phyloP scores from a whole-genome alignment of 805 yeast species.

The Yarrowia phangngaensis region DNA sequence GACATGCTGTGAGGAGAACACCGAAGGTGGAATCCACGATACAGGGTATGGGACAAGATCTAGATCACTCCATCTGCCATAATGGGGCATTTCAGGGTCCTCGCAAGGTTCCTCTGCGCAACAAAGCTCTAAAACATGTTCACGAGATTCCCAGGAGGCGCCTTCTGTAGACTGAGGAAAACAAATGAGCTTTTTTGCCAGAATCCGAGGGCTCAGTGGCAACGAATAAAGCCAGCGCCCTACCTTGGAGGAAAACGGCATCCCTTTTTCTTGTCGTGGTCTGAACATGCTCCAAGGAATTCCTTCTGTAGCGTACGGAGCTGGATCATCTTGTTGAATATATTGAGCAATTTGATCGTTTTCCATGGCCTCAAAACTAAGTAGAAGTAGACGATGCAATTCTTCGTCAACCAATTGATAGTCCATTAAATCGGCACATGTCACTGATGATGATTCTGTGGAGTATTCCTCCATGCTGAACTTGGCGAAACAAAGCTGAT shows the following conservation, averaged over 20 bases:
- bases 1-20: slow-evolving; percentile 7
- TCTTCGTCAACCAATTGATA: slow-evolving; percentile 5
- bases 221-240: slow-evolving; percentile 21
- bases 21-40: slow-evolving; percentile 12
- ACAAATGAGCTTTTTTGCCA: neutral
- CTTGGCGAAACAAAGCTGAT: no score
- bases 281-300: slow-evolving; percentile 17
- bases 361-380: slow-evolving; percentile 5
- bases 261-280: slow-evolving; percentile 26
- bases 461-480: no score
- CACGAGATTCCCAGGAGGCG: slow-evolving; percentile 1
- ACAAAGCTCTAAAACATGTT: slow-evolving; percentile 5
- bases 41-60: slow-evolving; percentile 2
- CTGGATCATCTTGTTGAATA: no score
- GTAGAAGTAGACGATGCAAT: slow-evolving; percentile 12
- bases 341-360: no score
- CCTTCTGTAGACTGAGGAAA: slow-evolving; percentile 7
- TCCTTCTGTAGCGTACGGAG: slow-evolving; percentile 14
- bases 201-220: slow-evolving; percentile 12
- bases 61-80: slow-evolving; percentile 13
- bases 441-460: no score
- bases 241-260: slow-evolving; percentile 25
- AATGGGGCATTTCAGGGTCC: slow-evolving; percentile 5
- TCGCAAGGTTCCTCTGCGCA: neutral
- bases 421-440: neutral